These are phyloP conservation scores for Aspergillus felis DNA, from an alignment of 2,329 filamentous ascomycete genomes.

Conservation along the genomic window DNA sequence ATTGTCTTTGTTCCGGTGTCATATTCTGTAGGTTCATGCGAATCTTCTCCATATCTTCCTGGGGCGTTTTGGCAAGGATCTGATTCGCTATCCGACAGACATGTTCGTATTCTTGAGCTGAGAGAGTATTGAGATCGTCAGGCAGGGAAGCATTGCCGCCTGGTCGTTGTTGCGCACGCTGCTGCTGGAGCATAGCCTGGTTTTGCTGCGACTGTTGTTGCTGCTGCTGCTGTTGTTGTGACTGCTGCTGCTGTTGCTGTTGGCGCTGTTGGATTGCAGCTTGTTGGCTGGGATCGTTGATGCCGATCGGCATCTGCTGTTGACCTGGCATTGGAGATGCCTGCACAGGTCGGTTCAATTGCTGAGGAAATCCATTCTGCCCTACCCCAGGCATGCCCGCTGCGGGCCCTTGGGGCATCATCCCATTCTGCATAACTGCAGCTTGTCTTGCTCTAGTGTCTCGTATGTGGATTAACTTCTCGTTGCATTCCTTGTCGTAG, in stretches of 20 bases:
- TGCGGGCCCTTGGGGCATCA: slow-evolving; percentile 34
- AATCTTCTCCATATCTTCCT: slow-evolving; percentile 47
- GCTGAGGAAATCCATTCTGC: slow-evolving; percentile 46
- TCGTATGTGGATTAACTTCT: slow-evolving; percentile 43
- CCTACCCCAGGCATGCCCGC: slow-evolving; percentile 29
- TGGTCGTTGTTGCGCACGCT: slow-evolving; percentile 30
- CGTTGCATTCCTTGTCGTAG: slow-evolving; percentile 43
- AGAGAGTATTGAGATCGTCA: slow-evolving; percentile 35
- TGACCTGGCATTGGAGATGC: slow-evolving; percentile 45
- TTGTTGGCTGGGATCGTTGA: slow-evolving; percentile 31
- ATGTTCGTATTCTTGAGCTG: slow-evolving; percentile 40
- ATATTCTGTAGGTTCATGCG: slow-evolving; percentile 44
- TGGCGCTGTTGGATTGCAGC: slow-evolving; percentile 33
- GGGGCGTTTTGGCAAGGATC: slow-evolving; percentile 43
- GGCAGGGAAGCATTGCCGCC: slow-evolving; percentile 22
- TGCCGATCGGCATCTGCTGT: slow-evolving; percentile 33
- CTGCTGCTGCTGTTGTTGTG: slow-evolving; percentile 15
- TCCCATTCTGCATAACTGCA: slow-evolving; percentile 37
- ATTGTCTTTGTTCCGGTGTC: slow-evolving; percentile 46
- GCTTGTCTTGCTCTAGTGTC: slow-evolving; percentile 44
- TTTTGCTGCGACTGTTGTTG: slow-evolving; percentile 15
- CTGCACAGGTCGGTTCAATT: slow-evolving; percentile 50
- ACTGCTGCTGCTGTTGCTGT: slow-evolving; percentile 25
- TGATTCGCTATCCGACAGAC: slow-evolving; percentile 46
- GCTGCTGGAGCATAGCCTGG: slow-evolving; percentile 23